These are phyloP conservation scores for Solanum verrucosum DNA, from an alignment of 257 asterid genomes.

Conservation along the genomic window DNA sequence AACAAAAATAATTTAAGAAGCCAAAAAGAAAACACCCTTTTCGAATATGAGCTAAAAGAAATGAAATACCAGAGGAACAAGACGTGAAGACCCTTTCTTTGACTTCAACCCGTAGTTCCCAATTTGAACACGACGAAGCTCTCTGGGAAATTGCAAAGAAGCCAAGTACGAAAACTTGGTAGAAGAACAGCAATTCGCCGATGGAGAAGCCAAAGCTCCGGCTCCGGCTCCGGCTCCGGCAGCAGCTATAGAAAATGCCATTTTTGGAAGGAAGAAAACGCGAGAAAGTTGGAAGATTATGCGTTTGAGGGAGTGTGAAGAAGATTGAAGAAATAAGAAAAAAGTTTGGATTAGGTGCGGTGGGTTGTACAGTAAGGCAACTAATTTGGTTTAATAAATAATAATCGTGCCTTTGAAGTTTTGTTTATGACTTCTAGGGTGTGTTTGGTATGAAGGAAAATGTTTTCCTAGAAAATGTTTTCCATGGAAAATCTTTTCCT, in stretches of 20 bases:
- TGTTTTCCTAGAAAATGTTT: too few relatives aligned
- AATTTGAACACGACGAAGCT: slow-evolving; percentile 30
- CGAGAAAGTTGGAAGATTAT: neutral
- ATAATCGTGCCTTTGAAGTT: neutral
- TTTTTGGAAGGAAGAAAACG: neutral
- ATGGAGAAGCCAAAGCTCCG: slow-evolving; percentile 20
- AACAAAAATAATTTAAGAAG: neutral
- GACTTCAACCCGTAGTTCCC: slow-evolving; percentile 23
- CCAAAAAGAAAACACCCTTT: neutral
- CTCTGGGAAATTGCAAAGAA: slow-evolving; percentile 43
- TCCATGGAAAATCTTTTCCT: too few relatives aligned
- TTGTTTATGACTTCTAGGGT: neutral
- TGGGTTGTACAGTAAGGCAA: neutral
- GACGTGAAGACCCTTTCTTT: slow-evolving; percentile 12
- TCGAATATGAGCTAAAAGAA: neutral
- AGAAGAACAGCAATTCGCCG: neutral
- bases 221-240: slow-evolving; percentile 14
- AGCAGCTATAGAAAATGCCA: slow-evolving; percentile 62
- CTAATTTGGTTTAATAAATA: neutral
- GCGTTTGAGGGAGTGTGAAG: neutral
- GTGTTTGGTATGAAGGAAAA: too few relatives aligned
- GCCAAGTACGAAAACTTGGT: slow-evolving; percentile 29
- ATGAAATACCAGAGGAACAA: slow-evolving; percentile 39
- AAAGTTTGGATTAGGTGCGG: neutral
- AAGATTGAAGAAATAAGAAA: neutral